Evolutionary conservation across 129 eudicot species (phyloP).

Genomic region (Artemisia argyi): DNA sequence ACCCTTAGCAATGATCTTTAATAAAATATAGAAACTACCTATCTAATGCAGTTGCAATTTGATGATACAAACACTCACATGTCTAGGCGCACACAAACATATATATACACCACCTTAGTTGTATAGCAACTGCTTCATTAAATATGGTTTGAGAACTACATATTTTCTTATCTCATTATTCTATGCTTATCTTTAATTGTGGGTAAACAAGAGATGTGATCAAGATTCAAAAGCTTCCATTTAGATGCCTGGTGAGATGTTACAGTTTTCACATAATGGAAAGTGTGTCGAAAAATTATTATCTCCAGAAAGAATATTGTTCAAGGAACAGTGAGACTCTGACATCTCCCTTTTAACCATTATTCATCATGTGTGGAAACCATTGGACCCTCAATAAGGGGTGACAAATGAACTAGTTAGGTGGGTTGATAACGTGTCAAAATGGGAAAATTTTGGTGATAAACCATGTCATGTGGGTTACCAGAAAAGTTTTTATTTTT

Average conservation of each 20-base stretch:
- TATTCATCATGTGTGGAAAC: not conserved
- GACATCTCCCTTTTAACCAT: not conserved
- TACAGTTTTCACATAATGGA: slow-evolving; percentile 2
- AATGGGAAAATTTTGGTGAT: not conserved
- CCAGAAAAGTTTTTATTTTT: too few species aligned
- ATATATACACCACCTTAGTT: not conserved
- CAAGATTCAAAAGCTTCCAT: not conserved
- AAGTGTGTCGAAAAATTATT: not conserved
- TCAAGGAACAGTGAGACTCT: not conserved
- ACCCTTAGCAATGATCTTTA: not conserved
- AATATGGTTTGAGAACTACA: not conserved
- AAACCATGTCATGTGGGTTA: too few species aligned
- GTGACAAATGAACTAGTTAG: not conserved
- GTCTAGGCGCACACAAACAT: not conserved
- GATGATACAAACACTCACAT: not conserved
- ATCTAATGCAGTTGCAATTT: not conserved
- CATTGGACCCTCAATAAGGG: not conserved
- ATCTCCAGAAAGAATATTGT: not conserved
- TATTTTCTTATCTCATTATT: too few species aligned
- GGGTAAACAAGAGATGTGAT: not conserved
- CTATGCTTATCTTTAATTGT: too few species aligned
- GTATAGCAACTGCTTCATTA: not conserved
- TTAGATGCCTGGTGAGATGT: not conserved
- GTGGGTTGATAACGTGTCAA: not conserved
- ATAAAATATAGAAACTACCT: not conserved